Conservation (phyloP, 805 yeast species). For the Candida pseudoglaebosa region DNA sequence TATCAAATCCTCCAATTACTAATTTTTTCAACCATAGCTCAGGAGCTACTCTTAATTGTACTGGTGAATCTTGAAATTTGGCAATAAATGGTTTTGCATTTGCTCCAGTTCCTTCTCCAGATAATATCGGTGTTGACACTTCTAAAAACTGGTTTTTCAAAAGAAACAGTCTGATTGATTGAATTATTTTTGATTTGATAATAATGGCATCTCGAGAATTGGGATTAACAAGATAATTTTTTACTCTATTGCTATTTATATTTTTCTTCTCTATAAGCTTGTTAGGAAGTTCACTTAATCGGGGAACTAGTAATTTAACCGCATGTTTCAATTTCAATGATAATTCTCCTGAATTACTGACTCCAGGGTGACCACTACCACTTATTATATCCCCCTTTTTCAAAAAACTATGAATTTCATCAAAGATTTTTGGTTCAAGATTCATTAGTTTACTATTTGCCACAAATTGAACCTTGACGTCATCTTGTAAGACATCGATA, state of each 20-base stretch:
- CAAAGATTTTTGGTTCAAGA: constrained; percentile 40
- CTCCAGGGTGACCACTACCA: constrained; percentile 67
- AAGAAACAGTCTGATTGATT: constrained; percentile 55
- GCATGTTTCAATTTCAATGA: constrained; percentile 58
- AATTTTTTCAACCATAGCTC: constrained; percentile 89
- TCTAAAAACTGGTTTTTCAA: constrained; percentile 58
- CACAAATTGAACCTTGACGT: constrained; percentile 54
- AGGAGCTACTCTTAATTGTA: constrained; percentile 85
- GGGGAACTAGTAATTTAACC: constrained; percentile 57
- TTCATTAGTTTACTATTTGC: constrained; percentile 49
- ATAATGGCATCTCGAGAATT: constrained; percentile 43
- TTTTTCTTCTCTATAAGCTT: constrained; percentile 50
- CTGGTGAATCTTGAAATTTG: constrained; percentile 26
- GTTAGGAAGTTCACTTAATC: constrained; percentile 57
- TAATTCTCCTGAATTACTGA: constrained; percentile 74
- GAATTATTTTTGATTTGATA: constrained; percentile 54
- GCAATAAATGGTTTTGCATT: constrained; percentile 86
- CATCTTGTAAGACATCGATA: constrained; percentile 65
- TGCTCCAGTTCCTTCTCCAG: constrained; percentile 80
- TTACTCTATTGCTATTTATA: constrained; percentile 63
- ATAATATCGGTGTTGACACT: constrained; percentile 84
- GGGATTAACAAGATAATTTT: constrained; percentile 65
- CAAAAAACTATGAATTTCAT: constrained; percentile 36
- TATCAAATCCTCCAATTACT: constrained; percentile 80
- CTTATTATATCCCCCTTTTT: constrained; percentile 71